Evolutionary conservation across 805 yeast genomes (phyloP).

Genomic region (Yamadazyma kitorensis): DNA sequence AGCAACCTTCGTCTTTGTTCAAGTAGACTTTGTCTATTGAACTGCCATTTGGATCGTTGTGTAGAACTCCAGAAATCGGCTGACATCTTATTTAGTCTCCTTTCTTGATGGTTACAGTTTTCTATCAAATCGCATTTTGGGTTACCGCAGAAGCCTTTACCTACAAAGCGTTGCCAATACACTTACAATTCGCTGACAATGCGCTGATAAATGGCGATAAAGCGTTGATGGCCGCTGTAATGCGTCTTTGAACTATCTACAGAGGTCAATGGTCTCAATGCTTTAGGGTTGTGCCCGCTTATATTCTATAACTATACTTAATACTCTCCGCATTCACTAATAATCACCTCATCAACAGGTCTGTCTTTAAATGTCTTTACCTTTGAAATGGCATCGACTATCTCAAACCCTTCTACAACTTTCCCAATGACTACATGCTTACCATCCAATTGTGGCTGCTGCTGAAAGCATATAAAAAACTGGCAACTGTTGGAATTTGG

Average conservation of each 20-base stretch:
- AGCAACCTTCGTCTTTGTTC: constrained; percentile 42
- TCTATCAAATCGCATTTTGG: too few relatives aligned
- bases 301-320: too few relatives aligned
- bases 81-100: constrained; percentile 48
- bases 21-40: constrained; percentile 57
- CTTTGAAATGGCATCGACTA: constrained; percentile 51
- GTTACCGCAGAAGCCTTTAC: too few relatives aligned
- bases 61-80: constrained; percentile 88
- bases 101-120: too few relatives aligned
- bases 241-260: too few relatives aligned
- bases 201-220: too few relatives aligned
- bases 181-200: too few relatives aligned
- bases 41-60: constrained; percentile 80
- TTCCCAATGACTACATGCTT: constrained; percentile 78
- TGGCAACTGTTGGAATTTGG: constrained; percentile 92
- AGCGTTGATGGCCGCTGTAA: too few relatives aligned
- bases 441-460: constrained; percentile 75
- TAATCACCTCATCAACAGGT: constrained; percentile 14
- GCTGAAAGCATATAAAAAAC: constrained; percentile 80
- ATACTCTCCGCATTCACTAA: constrained; percentile 19
- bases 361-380: constrained; percentile 5
- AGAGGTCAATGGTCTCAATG: too few relatives aligned
- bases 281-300: too few relatives aligned
- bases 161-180: too few relatives aligned
- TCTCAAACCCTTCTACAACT: constrained; percentile 60